Base-by-base conservation (phyloP, 2,329 filamentous ascomycete species). In the Xylariaceae sp. region DNA sequence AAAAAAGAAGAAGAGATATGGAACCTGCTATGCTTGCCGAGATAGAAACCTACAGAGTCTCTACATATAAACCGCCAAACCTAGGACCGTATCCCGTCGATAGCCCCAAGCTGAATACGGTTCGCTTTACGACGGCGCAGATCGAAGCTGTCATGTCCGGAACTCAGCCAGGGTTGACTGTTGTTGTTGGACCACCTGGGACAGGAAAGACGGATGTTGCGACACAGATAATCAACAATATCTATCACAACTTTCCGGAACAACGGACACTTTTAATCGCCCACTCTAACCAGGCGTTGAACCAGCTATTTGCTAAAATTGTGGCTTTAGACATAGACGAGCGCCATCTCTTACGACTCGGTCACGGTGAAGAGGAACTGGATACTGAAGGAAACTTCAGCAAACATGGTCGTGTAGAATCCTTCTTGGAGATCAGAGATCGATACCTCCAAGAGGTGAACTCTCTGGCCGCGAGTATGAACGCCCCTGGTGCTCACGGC, bases 121-220 rank as follows among this genome's bases (percentile, higher is more conserved):
- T 97, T 49, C 88, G 90, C 32, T 99, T 97, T 68, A 99, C 94
- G 3, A 84, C 92, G 35, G 84, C 88, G 39, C 94, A 97, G 71
- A 81, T 95, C 31, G 89, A 97, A 69, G 94, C 94, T 30, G 94
- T 99, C 65, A 85, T 88, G 57, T 96, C 92, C 41, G 94, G 94
- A 26, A 91, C 89, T 5, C 95, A 99, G 65, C 92, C 94, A 37
- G 94, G 95, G 26, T 78, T 99, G 50, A 96, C 92, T 1, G 83
- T 99, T 47, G 87, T 99, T 63, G 89, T 99, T 59, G 94, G 94
- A 1, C 94, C 94, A 51, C 94, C 94, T 6, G 94, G 94, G 52
- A 99, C 94, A 5, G 94, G 95, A 59, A 99, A 99, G 76, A 99
- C 94, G n/a, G 94, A 99, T 72, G 94, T 99, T 51, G 91, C 91